These are phyloP conservation scores for Chlorella vulgaris DNA, from an alignment of 139 green algal species.

Conservation along the genomic window DNA sequence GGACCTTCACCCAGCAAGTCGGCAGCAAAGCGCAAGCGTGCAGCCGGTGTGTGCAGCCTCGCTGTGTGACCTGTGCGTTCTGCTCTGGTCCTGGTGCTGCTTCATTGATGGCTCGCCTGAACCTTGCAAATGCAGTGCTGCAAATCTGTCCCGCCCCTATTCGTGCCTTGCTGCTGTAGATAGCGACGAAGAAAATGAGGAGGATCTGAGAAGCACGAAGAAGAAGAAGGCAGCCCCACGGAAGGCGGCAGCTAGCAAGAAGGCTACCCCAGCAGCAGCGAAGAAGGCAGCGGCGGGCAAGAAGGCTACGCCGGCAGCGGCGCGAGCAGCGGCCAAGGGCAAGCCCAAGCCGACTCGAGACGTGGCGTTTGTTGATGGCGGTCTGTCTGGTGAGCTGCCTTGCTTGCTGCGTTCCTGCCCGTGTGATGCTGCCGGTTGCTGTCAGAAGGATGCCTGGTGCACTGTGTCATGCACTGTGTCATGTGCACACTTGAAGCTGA, in stretches of 20 bases:
- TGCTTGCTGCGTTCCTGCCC: neutral
- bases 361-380: conserved; percentile 39
- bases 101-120: neutral
- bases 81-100: neutral
- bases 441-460: neutral
- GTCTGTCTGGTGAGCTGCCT: neutral
- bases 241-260: conserved; percentile 6
- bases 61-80: neutral
- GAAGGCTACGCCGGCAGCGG: neutral
- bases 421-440: neutral
- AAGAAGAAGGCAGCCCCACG: conserved; percentile 22
- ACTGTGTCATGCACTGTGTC: neutral
- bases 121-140: too few relatives aligned
- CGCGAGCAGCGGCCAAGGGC: neutral
- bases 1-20: conserved; percentile 6
- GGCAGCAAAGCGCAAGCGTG: conserved; percentile 16
- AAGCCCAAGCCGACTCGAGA: conserved; percentile 19
- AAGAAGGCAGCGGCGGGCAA: conserved; percentile 32
- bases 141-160: neutral
- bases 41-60: neutral
- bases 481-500: neutral
- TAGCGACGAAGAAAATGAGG: conserved; percentile 21
- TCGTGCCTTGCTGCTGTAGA: neutral
- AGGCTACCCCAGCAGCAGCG: conserved; percentile 1
- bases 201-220: conserved; percentile 29